phyloP scores from a whole-genome alignment of 768 basidiomycete species.

The Steccherinum ochraceum region DNA sequence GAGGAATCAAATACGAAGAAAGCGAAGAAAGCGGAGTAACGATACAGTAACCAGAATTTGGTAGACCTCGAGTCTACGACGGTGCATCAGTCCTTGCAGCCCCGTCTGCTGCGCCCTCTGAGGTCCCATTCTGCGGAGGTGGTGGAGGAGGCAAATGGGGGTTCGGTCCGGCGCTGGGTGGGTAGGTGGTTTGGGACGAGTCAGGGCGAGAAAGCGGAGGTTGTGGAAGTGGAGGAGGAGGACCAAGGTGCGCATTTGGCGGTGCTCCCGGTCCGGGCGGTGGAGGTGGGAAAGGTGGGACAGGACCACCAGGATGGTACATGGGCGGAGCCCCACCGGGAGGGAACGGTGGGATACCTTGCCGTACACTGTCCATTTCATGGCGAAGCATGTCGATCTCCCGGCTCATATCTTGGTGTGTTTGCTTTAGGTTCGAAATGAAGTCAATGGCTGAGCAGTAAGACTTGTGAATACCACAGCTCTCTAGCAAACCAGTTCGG shows the following conservation, averaged over 20 bases:
- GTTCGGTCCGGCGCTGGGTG: conserved; percentile 33
- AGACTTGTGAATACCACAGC: conserved; percentile 7
- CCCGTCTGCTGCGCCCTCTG: too few species aligned
- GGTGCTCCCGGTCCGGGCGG: conserved; percentile 41
- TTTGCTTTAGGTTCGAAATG: conserved; percentile 70
- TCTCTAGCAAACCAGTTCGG: neutral
- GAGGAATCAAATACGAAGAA: neutral
- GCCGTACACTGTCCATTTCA: conserved; percentile 60
- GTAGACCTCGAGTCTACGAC: neutral
- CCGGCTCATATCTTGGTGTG: conserved; percentile 67
- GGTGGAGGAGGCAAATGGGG: too few species aligned
- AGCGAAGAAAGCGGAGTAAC: neutral
- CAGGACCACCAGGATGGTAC: conserved; percentile 31
- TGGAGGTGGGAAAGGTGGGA: conserved; percentile 27
- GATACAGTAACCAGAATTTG: neutral
- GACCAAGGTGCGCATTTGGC: conserved; percentile 31
- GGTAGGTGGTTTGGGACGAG: conserved; percentile 55
- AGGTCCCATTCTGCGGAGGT: neutral
- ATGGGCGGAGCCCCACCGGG: conserved; percentile 43
- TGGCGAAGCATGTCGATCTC: conserved; percentile 76
- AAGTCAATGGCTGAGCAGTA: conserved; percentile 73
- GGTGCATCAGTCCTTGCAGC: neutral
- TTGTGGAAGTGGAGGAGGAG: conserved; percentile 24
- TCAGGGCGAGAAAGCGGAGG: conserved; percentile 46
- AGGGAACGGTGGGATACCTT: conserved; percentile 46